Evolutionary conservation across 2,329 filamentous ascomycete genomes (phyloP).

Genomic region (Fusarium citri): DNA sequence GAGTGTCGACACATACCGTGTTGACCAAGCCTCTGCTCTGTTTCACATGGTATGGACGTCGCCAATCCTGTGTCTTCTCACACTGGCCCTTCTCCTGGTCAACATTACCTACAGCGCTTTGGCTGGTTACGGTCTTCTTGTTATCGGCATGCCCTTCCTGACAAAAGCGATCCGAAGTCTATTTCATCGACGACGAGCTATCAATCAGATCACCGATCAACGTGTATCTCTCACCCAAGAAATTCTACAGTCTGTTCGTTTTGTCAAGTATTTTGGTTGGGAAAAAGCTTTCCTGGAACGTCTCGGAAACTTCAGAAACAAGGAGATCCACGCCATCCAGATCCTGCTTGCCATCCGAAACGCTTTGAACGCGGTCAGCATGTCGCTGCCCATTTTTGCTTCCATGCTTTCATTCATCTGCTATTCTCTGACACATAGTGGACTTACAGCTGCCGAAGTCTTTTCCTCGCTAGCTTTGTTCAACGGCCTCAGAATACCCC

Average conservation of each 20-base stretch:
- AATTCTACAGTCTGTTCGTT: slow-evolving; percentile 88
- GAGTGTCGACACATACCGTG: slow-evolving; percentile 93
- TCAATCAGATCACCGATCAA: slow-evolving; percentile 95
- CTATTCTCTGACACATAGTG: slow-evolving; percentile 73
- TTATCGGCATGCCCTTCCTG: slow-evolving; percentile 81
- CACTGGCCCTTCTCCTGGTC: slow-evolving; percentile 81
- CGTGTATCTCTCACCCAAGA: slow-evolving; percentile 92
- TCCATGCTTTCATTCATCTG: slow-evolving; percentile 97
- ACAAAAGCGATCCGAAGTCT: slow-evolving; percentile 81
- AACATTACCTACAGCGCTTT: slow-evolving; percentile 92
- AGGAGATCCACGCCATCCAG: slow-evolving; percentile 87
- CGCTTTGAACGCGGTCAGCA: slow-evolving; percentile 83
- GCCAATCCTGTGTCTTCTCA: slow-evolving; percentile 81
- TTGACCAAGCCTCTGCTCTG: slow-evolving; percentile 88
- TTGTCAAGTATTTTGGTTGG: slow-evolving; percentile 98
- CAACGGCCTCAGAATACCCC: slow-evolving; percentile 88
- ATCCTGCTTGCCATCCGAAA: slow-evolving; percentile 85
- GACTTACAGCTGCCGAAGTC: slow-evolving; percentile 78
- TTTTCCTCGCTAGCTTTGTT: slow-evolving; percentile 98
- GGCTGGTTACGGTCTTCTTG: slow-evolving; percentile 84
- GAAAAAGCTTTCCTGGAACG: slow-evolving; percentile 86
- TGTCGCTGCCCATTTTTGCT: slow-evolving; percentile 91
- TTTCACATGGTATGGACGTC: slow-evolving; percentile 94
- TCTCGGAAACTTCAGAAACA: slow-evolving; percentile 76
- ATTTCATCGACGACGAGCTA: slow-evolving; percentile 78